phyloP scores from a whole-genome alignment of 495 filamentous ascomycete species.

The Penicillium bovifimosum region DNA sequence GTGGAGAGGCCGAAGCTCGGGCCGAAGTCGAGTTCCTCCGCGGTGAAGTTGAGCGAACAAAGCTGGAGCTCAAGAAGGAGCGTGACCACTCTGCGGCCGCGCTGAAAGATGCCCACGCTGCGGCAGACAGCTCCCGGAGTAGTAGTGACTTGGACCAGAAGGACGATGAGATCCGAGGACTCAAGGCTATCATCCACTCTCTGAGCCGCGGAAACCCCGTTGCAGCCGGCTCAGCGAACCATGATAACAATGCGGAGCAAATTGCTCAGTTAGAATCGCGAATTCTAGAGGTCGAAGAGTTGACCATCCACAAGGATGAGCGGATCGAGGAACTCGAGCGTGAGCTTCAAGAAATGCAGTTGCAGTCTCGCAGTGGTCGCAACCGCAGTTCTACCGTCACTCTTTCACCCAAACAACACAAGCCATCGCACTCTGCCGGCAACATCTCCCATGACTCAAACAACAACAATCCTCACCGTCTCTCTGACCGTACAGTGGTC shows the following conservation, averaged over 20 bases:
- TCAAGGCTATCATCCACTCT: conserved; percentile 97
- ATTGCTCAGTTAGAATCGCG: conserved; percentile 61
- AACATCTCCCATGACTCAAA: conserved; percentile 23
- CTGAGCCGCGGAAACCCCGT: conserved; percentile 65
- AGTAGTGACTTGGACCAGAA: conserved; percentile 80
- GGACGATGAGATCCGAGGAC: conserved; percentile 92
- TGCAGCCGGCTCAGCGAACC: conserved; percentile 21
- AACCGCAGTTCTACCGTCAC: conserved; percentile 44
- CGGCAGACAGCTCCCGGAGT: conserved; percentile 45
- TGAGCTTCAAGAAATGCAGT: conserved; percentile 64
- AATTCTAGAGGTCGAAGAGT: conserved; percentile 64
- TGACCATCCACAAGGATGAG: conserved; percentile 61
- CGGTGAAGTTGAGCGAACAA: conserved; percentile 91
- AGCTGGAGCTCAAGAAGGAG: conserved; percentile 82
- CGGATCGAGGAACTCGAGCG: conserved; percentile 89
- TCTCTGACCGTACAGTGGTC: conserved; percentile 45
- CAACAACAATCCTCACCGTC: conserved; percentile 34
- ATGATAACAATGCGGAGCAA: conserved; percentile 31
- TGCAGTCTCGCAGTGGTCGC: conserved; percentile 21
- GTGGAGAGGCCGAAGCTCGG: conserved; percentile 94
- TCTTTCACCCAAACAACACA: conserved; percentile 34
- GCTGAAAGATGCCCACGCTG: conserved; percentile 47
- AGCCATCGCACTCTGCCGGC: conserved; percentile 30
- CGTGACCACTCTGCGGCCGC: conserved; percentile 76
- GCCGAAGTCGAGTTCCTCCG: conserved; percentile 95